These are phyloP conservation scores for Calcarisporium arbuscula DNA, from an alignment of 2,329 filamentous ascomycete species.

Conservation along the genomic window DNA sequence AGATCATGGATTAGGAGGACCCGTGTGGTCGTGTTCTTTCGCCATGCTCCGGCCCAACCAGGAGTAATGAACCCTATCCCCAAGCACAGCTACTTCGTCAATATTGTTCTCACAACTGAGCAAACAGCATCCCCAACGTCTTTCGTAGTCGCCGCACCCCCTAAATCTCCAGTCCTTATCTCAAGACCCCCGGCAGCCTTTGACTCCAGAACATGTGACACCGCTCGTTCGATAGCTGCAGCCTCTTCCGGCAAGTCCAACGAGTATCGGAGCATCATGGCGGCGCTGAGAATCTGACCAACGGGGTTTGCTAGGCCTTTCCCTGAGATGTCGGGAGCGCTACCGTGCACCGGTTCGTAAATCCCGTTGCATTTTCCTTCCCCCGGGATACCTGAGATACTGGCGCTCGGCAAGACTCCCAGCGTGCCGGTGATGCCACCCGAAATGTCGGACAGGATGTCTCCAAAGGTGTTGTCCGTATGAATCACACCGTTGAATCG, in stretches of 20 bases:
- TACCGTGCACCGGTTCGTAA: slow-evolving; percentile 73
- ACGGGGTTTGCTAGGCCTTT: slow-evolving; percentile 68
- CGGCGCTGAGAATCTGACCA: slow-evolving; percentile 63
- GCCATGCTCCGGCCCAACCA: too few species aligned
- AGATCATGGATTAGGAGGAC: too few species aligned
- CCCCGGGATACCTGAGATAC: slow-evolving; percentile 34
- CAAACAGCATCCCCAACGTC: slow-evolving; percentile 60
- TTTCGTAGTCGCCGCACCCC: slow-evolving; percentile 53
- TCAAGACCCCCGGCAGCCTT: slow-evolving; percentile 31
- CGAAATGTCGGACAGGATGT: slow-evolving; percentile 39
- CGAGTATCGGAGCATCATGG: slow-evolving; percentile 72
- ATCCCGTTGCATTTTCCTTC: slow-evolving; percentile 55
- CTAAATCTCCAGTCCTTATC: slow-evolving; percentile 59
- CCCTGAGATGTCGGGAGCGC: slow-evolving; percentile 66
- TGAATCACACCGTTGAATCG: slow-evolving; percentile 41
- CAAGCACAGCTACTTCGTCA: too few species aligned
- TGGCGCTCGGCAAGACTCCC: slow-evolving; percentile 38
- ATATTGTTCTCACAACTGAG: slow-evolving; percentile 4
- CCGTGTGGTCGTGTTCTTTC: too few species aligned
- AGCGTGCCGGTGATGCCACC: slow-evolving; percentile 40
- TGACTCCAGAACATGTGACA: slow-evolving; percentile 57
- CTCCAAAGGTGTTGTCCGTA: slow-evolving; percentile 42
- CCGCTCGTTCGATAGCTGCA: slow-evolving; percentile 56
- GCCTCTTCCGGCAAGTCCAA: slow-evolving; percentile 56
- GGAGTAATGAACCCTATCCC: too few species aligned